Evolutionary conservation across 2,329 filamentous ascomycete species (phyloP).

Genomic region (Aspergillus fructus): DNA sequence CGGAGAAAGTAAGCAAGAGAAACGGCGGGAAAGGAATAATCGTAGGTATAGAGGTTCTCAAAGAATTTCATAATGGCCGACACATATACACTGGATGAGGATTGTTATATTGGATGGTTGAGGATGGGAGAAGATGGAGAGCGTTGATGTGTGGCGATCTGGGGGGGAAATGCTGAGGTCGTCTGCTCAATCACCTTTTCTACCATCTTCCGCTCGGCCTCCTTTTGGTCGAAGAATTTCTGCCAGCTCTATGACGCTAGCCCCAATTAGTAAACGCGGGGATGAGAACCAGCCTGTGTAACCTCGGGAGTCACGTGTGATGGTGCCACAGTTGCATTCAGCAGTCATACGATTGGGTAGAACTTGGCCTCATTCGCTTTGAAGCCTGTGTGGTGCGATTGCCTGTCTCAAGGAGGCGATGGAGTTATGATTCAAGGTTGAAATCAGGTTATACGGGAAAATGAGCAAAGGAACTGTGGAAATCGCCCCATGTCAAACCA

Average conservation of each 20-base stretch:
- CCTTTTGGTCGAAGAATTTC: constrained; percentile 19
- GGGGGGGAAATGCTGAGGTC: constrained; percentile 8
- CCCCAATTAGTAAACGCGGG: constrained; percentile 23
- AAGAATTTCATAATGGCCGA: constrained; percentile 52
- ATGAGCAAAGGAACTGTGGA: too few relatives aligned
- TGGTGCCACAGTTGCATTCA: background rate
- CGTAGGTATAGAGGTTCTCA: constrained; percentile 59
- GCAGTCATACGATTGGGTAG: background rate
- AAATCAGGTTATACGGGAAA: too few relatives aligned
- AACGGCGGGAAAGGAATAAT: constrained; percentile 65
- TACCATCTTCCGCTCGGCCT: constrained; percentile 13
- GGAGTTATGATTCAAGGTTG: background rate
- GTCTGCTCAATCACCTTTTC: constrained; percentile 19
- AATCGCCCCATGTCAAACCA: too few relatives aligned
- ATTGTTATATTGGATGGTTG: constrained; percentile 2
- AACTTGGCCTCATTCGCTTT: background rate
- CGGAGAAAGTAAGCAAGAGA: constrained; percentile 68
- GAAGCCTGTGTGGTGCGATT: background rate
- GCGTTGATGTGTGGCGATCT: constrained; percentile 4
- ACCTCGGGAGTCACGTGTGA: constrained; percentile 12
- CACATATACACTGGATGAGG: constrained; percentile 14
- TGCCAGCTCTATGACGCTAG: constrained; percentile 21
- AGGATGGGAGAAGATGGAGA: constrained; percentile 2
- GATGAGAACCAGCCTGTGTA: background rate
- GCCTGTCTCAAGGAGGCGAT: background rate